A percentile compares a stretch with the other conserved stretches of the same genome.
Evolutionary conservation across 2,329 filamentous ascomycete genomes (phyloP).

Genomic region (Zalaria sp.): DNA sequence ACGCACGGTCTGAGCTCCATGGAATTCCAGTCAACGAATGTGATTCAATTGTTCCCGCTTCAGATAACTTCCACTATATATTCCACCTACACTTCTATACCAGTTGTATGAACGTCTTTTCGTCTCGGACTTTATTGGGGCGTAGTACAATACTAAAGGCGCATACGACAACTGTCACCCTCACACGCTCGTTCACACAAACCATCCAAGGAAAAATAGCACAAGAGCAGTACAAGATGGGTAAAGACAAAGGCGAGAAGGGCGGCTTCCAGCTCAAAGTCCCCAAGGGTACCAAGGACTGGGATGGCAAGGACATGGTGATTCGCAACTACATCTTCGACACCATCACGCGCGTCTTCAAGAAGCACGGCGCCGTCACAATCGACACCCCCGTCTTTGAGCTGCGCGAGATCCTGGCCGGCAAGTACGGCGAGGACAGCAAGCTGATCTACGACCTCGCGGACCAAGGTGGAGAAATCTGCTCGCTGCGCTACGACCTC

Average conservation of each 20-base stretch:
- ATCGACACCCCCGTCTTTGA: constrained; percentile 79
- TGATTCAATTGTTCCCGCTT: too few relatives aligned
- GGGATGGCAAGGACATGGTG: constrained; percentile 64
- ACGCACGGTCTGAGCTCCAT: too few relatives aligned
- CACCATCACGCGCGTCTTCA: constrained; percentile 66
- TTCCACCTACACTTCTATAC: too few relatives aligned
- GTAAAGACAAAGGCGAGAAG: constrained; percentile 28
- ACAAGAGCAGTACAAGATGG: constrained; percentile 22
- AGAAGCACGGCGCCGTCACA: constrained; percentile 65
- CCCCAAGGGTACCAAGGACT: constrained; percentile 84
- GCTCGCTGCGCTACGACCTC: constrained; percentile 73
- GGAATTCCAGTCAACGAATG: too few relatives aligned
- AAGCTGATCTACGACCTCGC: constrained; percentile 85
- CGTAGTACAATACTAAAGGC: too few relatives aligned
- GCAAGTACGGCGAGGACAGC: constrained; percentile 85
- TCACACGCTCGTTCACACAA: too few relatives aligned
- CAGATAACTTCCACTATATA: too few relatives aligned
- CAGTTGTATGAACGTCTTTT: too few relatives aligned
- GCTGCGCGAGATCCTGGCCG: constrained; percentile 70
- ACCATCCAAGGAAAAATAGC: too few relatives aligned
- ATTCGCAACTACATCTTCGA: constrained; percentile 69
- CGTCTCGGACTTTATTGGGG: too few relatives aligned
- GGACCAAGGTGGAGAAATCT: constrained; percentile 76
- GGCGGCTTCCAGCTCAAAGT: constrained; percentile 56
- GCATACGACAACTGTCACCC: too few relatives aligned